phyloP scores from a whole-genome alignment of 177 flowering plant genomes.

The Vitis hybrid region DNA sequence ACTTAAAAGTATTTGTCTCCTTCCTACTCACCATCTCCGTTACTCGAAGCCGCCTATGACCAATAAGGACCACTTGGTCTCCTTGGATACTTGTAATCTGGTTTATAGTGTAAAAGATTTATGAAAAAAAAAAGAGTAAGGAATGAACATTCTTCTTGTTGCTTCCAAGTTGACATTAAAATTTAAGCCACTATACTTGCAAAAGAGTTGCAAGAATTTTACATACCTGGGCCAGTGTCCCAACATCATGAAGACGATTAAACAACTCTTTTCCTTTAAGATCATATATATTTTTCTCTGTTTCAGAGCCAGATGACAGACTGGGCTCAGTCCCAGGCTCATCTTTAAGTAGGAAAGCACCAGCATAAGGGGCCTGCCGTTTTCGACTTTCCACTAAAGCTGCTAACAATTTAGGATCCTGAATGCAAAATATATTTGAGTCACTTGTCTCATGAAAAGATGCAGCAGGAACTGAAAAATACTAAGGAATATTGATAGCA shows the following conservation, averaged over 20 bases:
- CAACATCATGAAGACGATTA: slow-evolving; percentile 94
- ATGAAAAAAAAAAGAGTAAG: not conserved
- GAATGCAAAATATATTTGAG: slow-evolving; percentile 18
- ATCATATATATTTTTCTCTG: slow-evolving; percentile 63
- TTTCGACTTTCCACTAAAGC: slow-evolving; percentile 81
- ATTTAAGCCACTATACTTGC: not conserved
- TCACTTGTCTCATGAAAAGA: not conserved
- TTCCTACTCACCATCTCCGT: slow-evolving; percentile 84
- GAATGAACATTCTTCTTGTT: not conserved
- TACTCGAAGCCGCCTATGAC: slow-evolving; percentile 88
- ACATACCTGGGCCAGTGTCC: slow-evolving; percentile 92
- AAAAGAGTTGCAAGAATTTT: not conserved
- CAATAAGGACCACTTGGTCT: slow-evolving; percentile 89
- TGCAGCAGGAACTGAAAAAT: not conserved
- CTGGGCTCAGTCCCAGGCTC: slow-evolving; percentile 67
- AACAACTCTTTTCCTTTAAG: slow-evolving; percentile 84
- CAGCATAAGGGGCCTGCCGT: slow-evolving; percentile 90
- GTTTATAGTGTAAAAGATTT: slow-evolving; percentile 11
- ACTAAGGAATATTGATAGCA: too few relatives aligned
- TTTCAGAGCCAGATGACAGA: slow-evolving; percentile 52
- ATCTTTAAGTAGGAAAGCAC: slow-evolving; percentile 98
- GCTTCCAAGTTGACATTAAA: not conserved
- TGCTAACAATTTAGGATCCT: slow-evolving; percentile 93
- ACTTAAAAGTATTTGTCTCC: not conserved
- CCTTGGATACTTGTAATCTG: slow-evolving; percentile 94